Evolutionary conservation across 306 rosid genomes (phyloP).

Genomic region (Vigna radiata): DNA sequence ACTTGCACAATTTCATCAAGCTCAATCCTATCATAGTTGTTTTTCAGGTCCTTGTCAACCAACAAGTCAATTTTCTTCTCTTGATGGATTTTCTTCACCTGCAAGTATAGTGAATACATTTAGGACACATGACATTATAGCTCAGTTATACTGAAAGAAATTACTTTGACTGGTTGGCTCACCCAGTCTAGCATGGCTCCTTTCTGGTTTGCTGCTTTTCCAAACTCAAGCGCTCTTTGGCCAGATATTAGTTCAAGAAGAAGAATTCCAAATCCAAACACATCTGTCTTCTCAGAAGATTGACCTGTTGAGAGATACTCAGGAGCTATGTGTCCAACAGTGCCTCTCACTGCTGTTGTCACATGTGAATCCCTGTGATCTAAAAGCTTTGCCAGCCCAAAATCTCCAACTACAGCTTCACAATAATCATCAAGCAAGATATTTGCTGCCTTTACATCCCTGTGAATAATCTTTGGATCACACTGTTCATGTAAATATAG

Average conservation of each 20-base stretch:
- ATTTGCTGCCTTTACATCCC: conserved; percentile 98
- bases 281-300: conserved; percentile 98
- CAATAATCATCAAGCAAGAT: conserved; percentile 85
- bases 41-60: conserved; percentile 80
- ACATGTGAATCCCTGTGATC: conserved; percentile 95
- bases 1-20: conserved; percentile 91
- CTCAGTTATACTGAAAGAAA: background rate
- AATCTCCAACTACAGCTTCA: conserved; percentile 98
- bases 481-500: conserved; percentile 95
- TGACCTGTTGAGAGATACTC: conserved; percentile 99
- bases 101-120: conserved; percentile 33
- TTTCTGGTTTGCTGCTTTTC: conserved; percentile 88
- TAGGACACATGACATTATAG: background rate
- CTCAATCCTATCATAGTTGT: conserved; percentile 76
- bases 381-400: conserved; percentile 91
- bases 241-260: conserved; percentile 94
- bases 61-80: conserved; percentile 85
- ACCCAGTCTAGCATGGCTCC: conserved; percentile 99
- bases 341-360: conserved; percentile 97
- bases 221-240: conserved; percentile 87
- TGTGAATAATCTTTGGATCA: conserved; percentile 96
- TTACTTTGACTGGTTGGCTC: conserved; percentile 20
- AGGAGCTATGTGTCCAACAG: conserved; percentile 98
- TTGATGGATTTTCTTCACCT: conserved; percentile 90
- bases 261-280: conserved; percentile 94